Evolutionary conservation across 2,329 filamentous ascomycete species (phyloP).

Genomic region (Penicillium sp.): DNA sequence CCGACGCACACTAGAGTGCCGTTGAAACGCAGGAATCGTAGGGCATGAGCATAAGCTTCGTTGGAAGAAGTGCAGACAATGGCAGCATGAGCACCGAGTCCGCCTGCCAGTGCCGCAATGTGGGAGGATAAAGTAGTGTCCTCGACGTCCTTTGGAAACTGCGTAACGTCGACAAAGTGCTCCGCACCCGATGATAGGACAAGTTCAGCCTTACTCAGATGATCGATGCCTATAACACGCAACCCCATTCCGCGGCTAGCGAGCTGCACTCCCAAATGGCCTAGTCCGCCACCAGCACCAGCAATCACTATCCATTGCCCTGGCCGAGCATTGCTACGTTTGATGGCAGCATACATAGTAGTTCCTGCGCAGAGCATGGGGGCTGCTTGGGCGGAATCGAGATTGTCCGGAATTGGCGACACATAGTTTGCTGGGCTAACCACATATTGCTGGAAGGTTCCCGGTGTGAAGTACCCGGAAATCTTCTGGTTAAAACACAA

Average conservation of each 20-base stretch:
- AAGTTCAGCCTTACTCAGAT: conserved; percentile 5
- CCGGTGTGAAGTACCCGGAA: not conserved
- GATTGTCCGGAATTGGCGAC: conserved; percentile 68
- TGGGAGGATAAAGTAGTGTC: no score
- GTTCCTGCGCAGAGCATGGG: conserved; percentile 71
- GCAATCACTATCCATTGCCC: conserved; percentile 66
- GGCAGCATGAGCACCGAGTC: conserved; percentile 7
- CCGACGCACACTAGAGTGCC: conserved; percentile 18
- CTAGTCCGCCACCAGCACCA: conserved; percentile 66
- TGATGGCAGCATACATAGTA: conserved; percentile 68
- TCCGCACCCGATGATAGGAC: conserved; percentile 14
- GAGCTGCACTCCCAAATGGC: conserved; percentile 66
- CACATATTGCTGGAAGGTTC: not conserved
- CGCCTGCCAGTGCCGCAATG: no score
- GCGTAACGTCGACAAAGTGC: conserved; percentile 14
- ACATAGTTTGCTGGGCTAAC: conserved; percentile 58
- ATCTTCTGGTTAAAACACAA: not conserved
- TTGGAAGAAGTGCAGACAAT: conserved; percentile 17
- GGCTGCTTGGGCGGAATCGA: conserved; percentile 65
- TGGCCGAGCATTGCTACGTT: conserved; percentile 62
- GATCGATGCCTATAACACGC: conserved; percentile 14
- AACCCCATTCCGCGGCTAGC: conserved; percentile 33
- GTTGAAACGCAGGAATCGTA: conserved; percentile 13
- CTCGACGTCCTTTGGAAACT: not conserved
- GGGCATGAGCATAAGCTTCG: conserved; percentile 15